Percentiles rank a stretch among this genome's conserved stretches.
Conservation (phyloP, 2,329 filamentous ascomycete genomes). For the Monosporascus sp. region DNA sequence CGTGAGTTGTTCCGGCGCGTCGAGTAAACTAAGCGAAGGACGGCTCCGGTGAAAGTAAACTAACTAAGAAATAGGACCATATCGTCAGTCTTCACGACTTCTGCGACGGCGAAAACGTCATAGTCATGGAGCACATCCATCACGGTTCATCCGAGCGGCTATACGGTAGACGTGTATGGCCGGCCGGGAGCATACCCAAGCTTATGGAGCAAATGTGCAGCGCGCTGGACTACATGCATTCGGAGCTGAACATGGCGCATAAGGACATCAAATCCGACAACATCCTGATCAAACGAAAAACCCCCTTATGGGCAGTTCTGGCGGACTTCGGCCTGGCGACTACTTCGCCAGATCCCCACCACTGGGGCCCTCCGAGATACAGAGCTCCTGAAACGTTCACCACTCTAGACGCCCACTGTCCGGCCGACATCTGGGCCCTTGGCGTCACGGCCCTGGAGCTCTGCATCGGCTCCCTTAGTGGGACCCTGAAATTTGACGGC, state of each 20-base stretch:
- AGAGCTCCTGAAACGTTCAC: not conserved
- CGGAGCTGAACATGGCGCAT: not conserved
- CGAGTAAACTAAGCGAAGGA: not conserved
- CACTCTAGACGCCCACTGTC: not conserved
- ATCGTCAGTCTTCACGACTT: not conserved
- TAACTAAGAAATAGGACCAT: not conserved
- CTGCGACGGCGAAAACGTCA: not conserved
- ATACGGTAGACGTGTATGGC: not conserved
- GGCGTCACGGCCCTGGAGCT: not conserved
- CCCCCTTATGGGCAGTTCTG: not conserved
- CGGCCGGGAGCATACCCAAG: not conserved
- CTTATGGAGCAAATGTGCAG: not conserved
- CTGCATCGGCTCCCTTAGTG: not conserved
- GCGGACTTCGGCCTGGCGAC: not conserved
- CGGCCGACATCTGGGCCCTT: not conserved
- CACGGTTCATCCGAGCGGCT: not conserved
- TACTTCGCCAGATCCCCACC: not conserved
- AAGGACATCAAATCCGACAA: not conserved
- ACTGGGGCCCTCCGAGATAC: not conserved
- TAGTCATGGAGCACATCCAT: not conserved
- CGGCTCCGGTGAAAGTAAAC: not conserved
- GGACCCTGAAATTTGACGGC: too few relatives aligned
- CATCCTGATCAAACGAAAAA: not conserved
- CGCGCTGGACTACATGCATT: not conserved
- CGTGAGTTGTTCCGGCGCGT: not conserved